Evolutionary conservation across 2,329 filamentous ascomycete genomes (phyloP).

Genomic region (Cyanodermella asteris): DNA sequence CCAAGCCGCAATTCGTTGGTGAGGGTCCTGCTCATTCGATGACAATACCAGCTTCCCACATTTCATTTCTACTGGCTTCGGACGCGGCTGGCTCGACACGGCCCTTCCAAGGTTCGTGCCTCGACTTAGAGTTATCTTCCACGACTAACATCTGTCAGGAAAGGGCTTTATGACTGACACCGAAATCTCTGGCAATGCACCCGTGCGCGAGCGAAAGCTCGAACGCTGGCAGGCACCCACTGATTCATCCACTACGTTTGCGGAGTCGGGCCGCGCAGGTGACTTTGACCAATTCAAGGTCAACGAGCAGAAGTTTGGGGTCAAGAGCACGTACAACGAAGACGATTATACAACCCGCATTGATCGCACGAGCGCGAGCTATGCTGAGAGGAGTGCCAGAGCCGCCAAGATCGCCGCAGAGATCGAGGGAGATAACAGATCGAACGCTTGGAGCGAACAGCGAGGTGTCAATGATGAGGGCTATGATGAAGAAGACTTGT

Average conservation of each 20-base stretch:
- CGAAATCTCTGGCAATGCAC: constrained; percentile 59
- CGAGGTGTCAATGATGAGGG: constrained; percentile 44
- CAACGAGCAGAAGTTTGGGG: constrained; percentile 71
- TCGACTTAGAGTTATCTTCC: constrained; percentile 3
- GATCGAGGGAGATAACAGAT: constrained; percentile 63
- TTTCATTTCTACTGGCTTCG: constrained; percentile 31
- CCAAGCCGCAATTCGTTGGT: no score
- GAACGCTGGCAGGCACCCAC: constrained; percentile 55
- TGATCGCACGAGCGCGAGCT: constrained; percentile 62
- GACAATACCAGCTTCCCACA: constrained; percentile 41
- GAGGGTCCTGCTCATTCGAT: constrained; percentile 27
- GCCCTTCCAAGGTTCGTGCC: constrained; percentile 36
- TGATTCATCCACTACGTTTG: constrained; percentile 48
- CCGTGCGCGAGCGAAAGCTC: constrained; percentile 49
- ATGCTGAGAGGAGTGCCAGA: constrained; percentile 52
- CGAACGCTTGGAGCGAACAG: constrained; percentile 82
- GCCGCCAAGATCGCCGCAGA: constrained; percentile 73
- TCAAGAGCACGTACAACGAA: constrained; percentile 81
- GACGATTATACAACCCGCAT: constrained; percentile 86
- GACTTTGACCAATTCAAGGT: constrained; percentile 86
- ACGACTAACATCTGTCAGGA: not conserved
- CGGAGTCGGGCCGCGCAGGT: constrained; percentile 28
- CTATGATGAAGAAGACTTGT: constrained; percentile 82
- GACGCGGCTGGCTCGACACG: constrained; percentile 29
- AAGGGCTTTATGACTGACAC: constrained; percentile 60